Percentiles rank a stretch among this genome's conserved stretches.
phyloP scores from a whole-genome alignment of 2,329 filamentous ascomycete species.

The Coniella lustricola region DNA sequence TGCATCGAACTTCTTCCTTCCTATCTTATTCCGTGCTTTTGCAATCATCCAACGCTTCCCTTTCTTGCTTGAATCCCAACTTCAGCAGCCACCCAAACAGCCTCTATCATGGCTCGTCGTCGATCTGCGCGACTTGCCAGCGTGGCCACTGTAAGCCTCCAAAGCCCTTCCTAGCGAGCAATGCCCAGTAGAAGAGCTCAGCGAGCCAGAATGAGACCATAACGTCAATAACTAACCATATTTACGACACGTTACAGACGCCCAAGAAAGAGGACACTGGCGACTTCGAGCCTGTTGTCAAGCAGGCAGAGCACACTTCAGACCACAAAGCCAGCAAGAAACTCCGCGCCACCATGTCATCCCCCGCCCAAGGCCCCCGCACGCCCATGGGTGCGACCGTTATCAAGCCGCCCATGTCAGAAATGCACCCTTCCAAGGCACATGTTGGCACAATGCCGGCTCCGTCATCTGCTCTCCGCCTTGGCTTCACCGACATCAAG shows the following conservation, averaged over 20 bases:
- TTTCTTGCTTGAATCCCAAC: not conserved
- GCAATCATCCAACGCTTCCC: too few relatives aligned
- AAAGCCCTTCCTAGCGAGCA: conserved; percentile 3
- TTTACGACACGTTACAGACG: conserved; percentile 14
- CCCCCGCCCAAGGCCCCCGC: conserved; percentile 28
- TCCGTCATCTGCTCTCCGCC: conserved; percentile 69
- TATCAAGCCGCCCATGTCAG: conserved; percentile 63
- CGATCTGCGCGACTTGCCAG: conserved; percentile 17
- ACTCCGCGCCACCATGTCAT: conserved; percentile 28
- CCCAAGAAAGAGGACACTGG: conserved; percentile 15
- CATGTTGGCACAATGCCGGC: conserved; percentile 65
- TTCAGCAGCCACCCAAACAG: not conserved
- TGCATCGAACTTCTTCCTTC: not conserved
- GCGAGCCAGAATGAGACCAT: not conserved
- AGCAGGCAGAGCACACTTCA: conserved; percentile 33
- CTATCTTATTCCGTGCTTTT: too few relatives aligned
- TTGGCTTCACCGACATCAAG: conserved; percentile 75
- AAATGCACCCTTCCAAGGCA: conserved; percentile 87
- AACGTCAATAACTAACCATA: conserved; percentile 10
- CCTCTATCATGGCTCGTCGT: conserved; percentile 14
- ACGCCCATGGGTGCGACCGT: conserved; percentile 61
- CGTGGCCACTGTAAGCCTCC: conserved; percentile 13
- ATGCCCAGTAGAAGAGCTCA: too few relatives aligned
- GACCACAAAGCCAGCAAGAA: conserved; percentile 22
- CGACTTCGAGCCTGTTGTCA: conserved; percentile 35